Evolutionary conservation across 805 yeast genomes (phyloP), one percentile per base, ranked within the genome.

Genomic region (Saccharomycopsis selenospora): DNA sequence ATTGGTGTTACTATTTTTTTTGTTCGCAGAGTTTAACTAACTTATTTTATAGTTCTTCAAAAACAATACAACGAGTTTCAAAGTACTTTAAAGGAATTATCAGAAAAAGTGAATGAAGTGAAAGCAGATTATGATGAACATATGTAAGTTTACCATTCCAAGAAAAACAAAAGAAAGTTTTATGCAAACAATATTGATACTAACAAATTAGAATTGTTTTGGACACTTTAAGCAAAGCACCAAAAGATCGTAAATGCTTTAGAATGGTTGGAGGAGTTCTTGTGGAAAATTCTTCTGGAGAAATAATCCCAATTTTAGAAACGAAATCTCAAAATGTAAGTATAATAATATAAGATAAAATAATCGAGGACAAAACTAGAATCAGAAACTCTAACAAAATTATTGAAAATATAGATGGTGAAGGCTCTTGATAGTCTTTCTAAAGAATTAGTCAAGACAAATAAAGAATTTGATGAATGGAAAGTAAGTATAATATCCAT

Each of bases 201-300:
- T n/a, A n/a, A n/a, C 73, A 71, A 48, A 71, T 66, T 50, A 69
- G 68, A 30, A 66, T 82, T 14, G 93, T 85, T 1, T 58, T 82
- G 11, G 75, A 71, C 18, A 81, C 91, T 1, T 64, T 85, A 26
- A 54, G 64, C 40, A 68, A 66, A 1, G 68, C 79, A 7, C 79
- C 80, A 22, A 53, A 57, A 2, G 79, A 74, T 41, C 77, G 99
- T 52, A 80, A 82, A 61, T 88, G 97, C 60, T 89, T 80, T 67
- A 79, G 95, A 59, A 88, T 93, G 96, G 76, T 91, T 27, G 97
- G 96, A 23, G 95, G 96, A 7, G 95, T 90, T 3, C 71, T 91
- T 27, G 85, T 90, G 14, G 95, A 89, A 60, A 82, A 85, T 55
- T 73, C 80, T 3, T 93, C 88, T 3, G 80, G 73, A n/a, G 88